Evolutionary conservation across 192 early-diverging fungal species (phyloP), one percentile per base, ranked within the genome.

Genomic region (Backusella liffmaniae): DNA sequence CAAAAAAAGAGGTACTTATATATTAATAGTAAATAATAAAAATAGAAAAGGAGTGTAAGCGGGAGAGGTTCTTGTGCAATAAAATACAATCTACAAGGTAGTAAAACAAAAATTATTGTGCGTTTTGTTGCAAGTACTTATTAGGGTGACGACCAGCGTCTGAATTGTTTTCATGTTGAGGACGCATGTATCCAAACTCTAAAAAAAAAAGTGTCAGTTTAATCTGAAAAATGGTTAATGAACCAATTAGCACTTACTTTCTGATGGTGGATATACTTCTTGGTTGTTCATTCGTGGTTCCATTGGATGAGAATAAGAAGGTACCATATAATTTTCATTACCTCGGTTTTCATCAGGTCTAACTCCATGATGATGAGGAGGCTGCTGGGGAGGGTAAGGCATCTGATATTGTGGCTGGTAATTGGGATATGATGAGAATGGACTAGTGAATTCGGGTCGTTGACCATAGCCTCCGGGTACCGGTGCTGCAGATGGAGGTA

Each of bases 151-250:
- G 56, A 62, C 56, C 56, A 62, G 56, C 56, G 56, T 62, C 56
- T 62, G 56, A 62, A 62, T 62, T 62, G 23, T 62, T 62, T 62
- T 62, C 23, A 62, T 62, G 21, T 29, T 62, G 56, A 62, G 56
- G 56, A 62, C 56, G 56, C 56, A 62, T 62, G 56, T 62, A 62
- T 26, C 56, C 56, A 62, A 62, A 62, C 56, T 62, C 56, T 62
- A 29, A 62, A 29, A 62, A 29, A 4, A 62, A 62, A 62, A 29
- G 29, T 62, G 56, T 62, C 56, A 62, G 56, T 30, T 10, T 62
- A 62, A 29, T 13, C 23, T 62, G 5, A 29, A 62, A 62, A 62
- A 29, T 21, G 6, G 5, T 29, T 2, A 62, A 29, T 62, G 23
- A 13, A 62, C 9, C 23, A 26, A 62, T 9, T 10, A 29, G 21